Base-by-base conservation (phyloP, 495 filamentous ascomycete genomes). In the Annulohypoxylon moriforme region DNA sequence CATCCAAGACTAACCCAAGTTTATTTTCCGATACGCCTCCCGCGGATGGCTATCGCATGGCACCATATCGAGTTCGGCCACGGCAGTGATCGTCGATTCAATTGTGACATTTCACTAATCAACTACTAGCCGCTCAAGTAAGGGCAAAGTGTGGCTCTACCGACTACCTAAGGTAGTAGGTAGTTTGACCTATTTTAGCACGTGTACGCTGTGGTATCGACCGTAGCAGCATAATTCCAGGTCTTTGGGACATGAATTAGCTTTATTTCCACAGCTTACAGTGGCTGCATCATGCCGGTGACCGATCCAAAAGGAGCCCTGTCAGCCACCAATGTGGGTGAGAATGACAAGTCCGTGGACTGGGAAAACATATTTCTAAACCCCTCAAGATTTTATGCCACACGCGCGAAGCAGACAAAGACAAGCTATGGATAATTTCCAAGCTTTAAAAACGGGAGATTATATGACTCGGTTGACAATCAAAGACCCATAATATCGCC, bases 401-500 rank as follows among this genome's bases (percentile, higher is more conserved):
- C 40, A 49, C 29, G 34, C 29, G 34, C 20, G 10, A 66, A 40
- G 52, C 40, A 58, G 40, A 33, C 27, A 25, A 58, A 25, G 53
- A 40, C 18, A 6, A 58, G 6, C 47, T 56, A 18, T 34, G 27
- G 22, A 52, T 22, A 25, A 60, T 50, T 40, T 40, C 33, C 38
- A 18, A 57, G 47, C 57, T 50, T 40, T 40, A 20, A 49, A 18
- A 62, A 49, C 36, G 5, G 16, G 22, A 29, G 20, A 63, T 63
- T 38, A 22, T 44, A 34, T 69, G 34, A 60, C 58, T 66, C 55
- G 62, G 40, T 57, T 40, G 38, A 52, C 46, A 36, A 31, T 42
- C 59, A 60, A 72, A 58, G 60, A 44, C 64, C 58, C 64, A 72
- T 71, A 58, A 63, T 55, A 55, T 20, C 52, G 20, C 33, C 42